Conservation (phyloP, 768 basidiomycete species). For the Amyloporia xantha region DNA sequence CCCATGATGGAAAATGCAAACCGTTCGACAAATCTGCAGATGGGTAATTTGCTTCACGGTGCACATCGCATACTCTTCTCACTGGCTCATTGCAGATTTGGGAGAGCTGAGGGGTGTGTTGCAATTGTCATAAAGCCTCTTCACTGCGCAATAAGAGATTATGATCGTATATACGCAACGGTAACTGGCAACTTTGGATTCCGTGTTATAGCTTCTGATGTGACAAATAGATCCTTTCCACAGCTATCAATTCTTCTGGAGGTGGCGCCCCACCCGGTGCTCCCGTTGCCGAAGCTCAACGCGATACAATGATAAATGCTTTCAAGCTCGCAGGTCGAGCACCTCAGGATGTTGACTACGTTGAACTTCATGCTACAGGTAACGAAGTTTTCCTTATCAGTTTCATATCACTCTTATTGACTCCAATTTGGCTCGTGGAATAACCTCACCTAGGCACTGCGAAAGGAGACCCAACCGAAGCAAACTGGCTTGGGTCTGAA, state of each 20-base stretch:
- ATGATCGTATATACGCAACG: conserved; percentile 35
- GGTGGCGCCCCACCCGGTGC: conserved; percentile 29
- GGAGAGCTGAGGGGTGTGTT: conserved; percentile 32
- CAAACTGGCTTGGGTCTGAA: conserved; percentile 38
- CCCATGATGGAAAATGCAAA: conserved; percentile 37
- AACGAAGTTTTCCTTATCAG: background rate
- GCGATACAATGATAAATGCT: conserved; percentile 32
- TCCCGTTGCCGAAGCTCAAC: conserved; percentile 33
- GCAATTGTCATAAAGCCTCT: conserved; percentile 36
- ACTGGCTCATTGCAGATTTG: conserved; percentile 25
- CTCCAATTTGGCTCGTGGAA: too few relatives aligned
- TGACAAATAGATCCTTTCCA: conserved; percentile 30
- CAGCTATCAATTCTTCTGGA: conserved; percentile 33
- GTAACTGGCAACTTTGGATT: conserved; percentile 21
- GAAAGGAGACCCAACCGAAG: conserved; percentile 44
- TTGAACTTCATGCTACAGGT: conserved; percentile 46
- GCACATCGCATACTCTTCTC: conserved; percentile 1
- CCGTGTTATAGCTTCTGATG: background rate
- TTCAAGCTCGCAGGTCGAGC: conserved; percentile 25
- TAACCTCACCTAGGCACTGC: conserved; percentile 33
- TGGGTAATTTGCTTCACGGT: conserved; percentile 20
- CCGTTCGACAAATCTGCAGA: conserved; percentile 38
- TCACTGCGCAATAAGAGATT: conserved; percentile 30
- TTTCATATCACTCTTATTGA: background rate
- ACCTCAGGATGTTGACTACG: conserved; percentile 39